phyloP scores from a whole-genome alignment of 495 filamentous ascomycete genomes.

The Penicillium maclennaniae region DNA sequence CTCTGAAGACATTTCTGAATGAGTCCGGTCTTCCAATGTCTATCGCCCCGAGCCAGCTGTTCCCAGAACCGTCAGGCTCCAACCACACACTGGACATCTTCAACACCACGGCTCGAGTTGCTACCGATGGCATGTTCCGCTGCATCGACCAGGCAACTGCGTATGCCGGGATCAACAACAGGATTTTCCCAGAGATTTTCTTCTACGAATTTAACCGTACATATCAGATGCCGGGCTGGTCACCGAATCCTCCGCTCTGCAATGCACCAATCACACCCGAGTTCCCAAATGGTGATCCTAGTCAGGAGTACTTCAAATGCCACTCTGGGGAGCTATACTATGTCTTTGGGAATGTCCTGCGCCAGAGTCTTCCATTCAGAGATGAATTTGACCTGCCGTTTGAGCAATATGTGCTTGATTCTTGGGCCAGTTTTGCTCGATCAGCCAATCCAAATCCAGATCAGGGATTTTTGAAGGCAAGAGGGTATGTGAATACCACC shows the following conservation, averaged over 20 bases:
- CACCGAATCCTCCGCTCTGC: constrained; percentile 23
- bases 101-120: constrained; percentile 22
- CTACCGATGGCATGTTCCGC: constrained; percentile 27
- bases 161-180: constrained; percentile 13
- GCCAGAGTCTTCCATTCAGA: constrained; percentile 17
- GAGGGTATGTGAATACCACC: constrained; percentile 19
- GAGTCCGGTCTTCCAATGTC: constrained; percentile 7
- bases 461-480: constrained; percentile 12
- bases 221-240: constrained; percentile 26
- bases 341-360: constrained; percentile 21
- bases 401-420: constrained; percentile 25
- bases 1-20: constrained; percentile 11
- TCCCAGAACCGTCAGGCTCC: constrained; percentile 15
- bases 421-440: constrained; percentile 25
- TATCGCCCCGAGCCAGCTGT: constrained; percentile 8
- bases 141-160: constrained; percentile 28
- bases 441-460: constrained; percentile 17
- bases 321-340: constrained; percentile 27
- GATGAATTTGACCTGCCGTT: constrained; percentile 25
- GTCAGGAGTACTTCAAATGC: constrained; percentile 27
- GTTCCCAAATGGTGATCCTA: constrained; percentile 22
- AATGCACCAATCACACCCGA: constrained; percentile 18
- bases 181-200: constrained; percentile 22
- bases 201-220: constrained; percentile 30
- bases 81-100: constrained; percentile 27